These are phyloP conservation scores for Curvularia lunata DNA, from an alignment of 2,329 filamentous ascomycete species.

Conservation along the genomic window DNA sequence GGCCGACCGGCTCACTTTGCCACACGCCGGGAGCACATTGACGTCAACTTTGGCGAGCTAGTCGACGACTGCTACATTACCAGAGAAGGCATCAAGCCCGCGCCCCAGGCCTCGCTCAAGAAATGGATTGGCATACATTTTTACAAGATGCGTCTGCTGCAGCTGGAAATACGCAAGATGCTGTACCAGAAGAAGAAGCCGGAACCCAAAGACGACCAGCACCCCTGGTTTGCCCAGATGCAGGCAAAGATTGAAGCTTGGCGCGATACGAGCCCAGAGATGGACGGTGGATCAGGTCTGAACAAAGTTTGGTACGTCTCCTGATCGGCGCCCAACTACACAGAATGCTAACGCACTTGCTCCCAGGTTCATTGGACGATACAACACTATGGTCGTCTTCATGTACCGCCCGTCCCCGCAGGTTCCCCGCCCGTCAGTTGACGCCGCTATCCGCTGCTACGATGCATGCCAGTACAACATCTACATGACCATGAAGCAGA, in stretches of 20 bases:
- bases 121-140: slow-evolving; percentile 93
- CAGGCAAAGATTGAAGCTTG: slow-evolving; percentile 78
- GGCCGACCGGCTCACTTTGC: slow-evolving; percentile 87
- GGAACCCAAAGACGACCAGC: slow-evolving; percentile 76
- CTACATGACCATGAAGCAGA: slow-evolving; percentile 78
- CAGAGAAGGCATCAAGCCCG: slow-evolving; percentile 71
- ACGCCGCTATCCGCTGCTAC: slow-evolving; percentile 82
- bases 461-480: slow-evolving; percentile 84
- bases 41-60: slow-evolving; percentile 83
- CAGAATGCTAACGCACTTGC: neutral
- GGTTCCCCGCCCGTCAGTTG: slow-evolving; percentile 79
- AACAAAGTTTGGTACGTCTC: slow-evolving; percentile 77
- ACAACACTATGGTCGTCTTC: slow-evolving; percentile 87
- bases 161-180: slow-evolving; percentile 84
- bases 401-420: slow-evolving; percentile 92
- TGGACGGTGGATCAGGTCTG: slow-evolving; percentile 71
- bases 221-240: slow-evolving; percentile 88
- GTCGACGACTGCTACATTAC: slow-evolving; percentile 86
- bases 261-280: slow-evolving; percentile 76
- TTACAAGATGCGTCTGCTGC: slow-evolving; percentile 85
- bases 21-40: slow-evolving; percentile 78
- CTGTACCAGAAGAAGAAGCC: slow-evolving; percentile 84
- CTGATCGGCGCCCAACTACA: slow-evolving; percentile 2
- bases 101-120: slow-evolving; percentile 74
- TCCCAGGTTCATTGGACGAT: slow-evolving; percentile 69